Evolutionary conservation across 345 rosid species (phyloP).

Genomic region (Rhodomyrtus tomentosa): DNA sequence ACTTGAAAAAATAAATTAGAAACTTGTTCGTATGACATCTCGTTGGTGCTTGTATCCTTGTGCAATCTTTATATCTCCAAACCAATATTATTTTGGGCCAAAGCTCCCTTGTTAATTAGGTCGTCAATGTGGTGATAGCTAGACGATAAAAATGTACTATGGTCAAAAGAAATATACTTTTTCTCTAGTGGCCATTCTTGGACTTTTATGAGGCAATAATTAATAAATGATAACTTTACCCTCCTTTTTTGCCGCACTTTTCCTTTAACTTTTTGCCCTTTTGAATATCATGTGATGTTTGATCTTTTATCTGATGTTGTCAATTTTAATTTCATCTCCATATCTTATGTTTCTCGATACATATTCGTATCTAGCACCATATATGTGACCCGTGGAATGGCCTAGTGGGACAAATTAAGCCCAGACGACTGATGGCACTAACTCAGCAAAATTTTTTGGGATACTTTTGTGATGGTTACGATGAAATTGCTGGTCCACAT

Average conservation of each 20-base stretch:
- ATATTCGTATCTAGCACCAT: no score
- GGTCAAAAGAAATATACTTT: neutral
- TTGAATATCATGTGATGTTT: neutral
- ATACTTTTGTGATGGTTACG: no score
- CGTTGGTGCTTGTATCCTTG: neutral
- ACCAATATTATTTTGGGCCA: neutral
- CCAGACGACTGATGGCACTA: no score
- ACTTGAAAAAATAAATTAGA: neutral
- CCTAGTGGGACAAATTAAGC: no score
- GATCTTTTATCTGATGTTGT: no score
- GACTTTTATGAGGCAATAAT: neutral
- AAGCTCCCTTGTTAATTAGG: neutral
- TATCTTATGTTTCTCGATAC: no score
- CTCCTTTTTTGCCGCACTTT: neutral
- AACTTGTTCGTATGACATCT: neutral
- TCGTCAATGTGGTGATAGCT: neutral
- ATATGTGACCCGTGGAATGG: no score
- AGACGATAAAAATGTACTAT: neutral
- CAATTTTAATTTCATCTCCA: no score
- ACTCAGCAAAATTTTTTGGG: no score
- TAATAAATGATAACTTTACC: neutral
- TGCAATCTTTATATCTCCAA: neutral
- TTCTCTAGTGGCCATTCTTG: neutral
- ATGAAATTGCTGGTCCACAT: neutral
- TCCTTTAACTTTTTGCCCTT: neutral